Base-by-base conservation (phyloP, 2,329 filamentous ascomycete genomes). In the Tolypocladium paradoxum region DNA sequence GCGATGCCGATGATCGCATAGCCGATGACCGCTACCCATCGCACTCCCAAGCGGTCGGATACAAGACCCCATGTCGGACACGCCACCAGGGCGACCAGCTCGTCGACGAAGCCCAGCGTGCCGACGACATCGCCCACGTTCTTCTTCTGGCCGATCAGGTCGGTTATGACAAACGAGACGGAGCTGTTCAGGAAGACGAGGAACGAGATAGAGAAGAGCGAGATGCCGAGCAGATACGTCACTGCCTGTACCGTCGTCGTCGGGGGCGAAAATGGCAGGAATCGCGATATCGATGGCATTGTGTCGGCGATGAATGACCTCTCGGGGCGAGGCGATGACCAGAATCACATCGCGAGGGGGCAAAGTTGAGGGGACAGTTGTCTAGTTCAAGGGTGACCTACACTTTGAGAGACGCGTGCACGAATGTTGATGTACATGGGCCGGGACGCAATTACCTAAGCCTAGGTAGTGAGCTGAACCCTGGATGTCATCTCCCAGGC, bases 171-270 rank as follows among this genome's bases (percentile, higher is more conserved):
- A 70, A 93, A 95, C 53, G 86, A 90, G 55, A 93, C 77, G 65
- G 83, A 85, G 73, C 84, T 87, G 74, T 93, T 93, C 57, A 95
- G 80, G 71, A 95, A 95, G 63, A 95, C 89, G 59, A 95, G 85
- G 73, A 93, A 93, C 52, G 87, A 86, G 64, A 95, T 93, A 69
- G 84, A 89, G 75, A 92, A 92, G 61, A 95, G 82, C 56, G 87
- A 88, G 63, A 93, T 87, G 65, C 85, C 85, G 58, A 90, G 77
- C 36, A 95, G 82, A 68, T 95, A 95, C 33, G 88, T 87, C 54
- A 79, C 68, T n/a, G 81, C 83, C 63, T 86, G 82, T 22, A 79
- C 65, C 5, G 76, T 70, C 14, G 82, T 84, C n/a, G 80, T 82
- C 46, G 77, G 75, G 24, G 74, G 67, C 56, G 80, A 74, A 68